Conservation (phyloP, 495 filamentous ascomycete species). For the Penicillium alfredii region DNA sequence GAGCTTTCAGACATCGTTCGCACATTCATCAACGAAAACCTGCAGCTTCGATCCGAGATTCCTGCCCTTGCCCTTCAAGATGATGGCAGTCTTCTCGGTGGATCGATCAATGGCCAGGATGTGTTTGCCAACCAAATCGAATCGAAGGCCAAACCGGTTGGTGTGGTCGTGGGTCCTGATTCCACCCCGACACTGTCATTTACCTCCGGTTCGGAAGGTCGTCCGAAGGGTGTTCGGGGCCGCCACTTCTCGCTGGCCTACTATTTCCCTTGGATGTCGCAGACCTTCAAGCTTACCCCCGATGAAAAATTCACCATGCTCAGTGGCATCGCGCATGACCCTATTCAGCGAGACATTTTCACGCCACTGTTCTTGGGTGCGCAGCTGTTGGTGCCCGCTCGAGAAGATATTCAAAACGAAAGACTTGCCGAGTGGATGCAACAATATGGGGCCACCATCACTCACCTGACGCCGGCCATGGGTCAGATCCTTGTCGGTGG, state of each 20-base stretch:
- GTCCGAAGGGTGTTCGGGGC: conserved; percentile 81
- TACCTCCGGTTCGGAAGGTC: conserved; percentile 80
- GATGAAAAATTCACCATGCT: conserved; percentile 82
- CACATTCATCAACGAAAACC: conserved; percentile 65
- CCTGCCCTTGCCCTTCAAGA: conserved; percentile 69
- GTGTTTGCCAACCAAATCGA: conserved; percentile 50
- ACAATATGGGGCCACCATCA: conserved; percentile 70
- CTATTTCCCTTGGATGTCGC: conserved; percentile 91
- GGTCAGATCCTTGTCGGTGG: conserved; percentile 91
- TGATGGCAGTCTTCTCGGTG: conserved; percentile 69
- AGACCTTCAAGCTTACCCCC: conserved; percentile 66
- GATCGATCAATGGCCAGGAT: conserved; percentile 58
- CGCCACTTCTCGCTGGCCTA: conserved; percentile 82
- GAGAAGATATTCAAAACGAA: conserved; percentile 85
- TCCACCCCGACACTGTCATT: conserved; percentile 78
- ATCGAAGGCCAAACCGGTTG: conserved; percentile 53
- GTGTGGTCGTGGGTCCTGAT: conserved; percentile 84
- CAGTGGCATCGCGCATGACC: conserved; percentile 79
- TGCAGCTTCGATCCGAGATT: conserved; percentile 68
- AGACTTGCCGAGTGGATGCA: conserved; percentile 88
- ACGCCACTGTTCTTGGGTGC: conserved; percentile 87
- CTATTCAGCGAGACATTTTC: conserved; percentile 90
- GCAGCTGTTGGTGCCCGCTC: conserved; percentile 71
- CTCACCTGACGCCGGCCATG: conserved; percentile 91
- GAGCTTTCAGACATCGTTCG: conserved; percentile 63